phyloP scores from a whole-genome alignment of 1,139 yeast species.

The Suhomyces taliae region DNA sequence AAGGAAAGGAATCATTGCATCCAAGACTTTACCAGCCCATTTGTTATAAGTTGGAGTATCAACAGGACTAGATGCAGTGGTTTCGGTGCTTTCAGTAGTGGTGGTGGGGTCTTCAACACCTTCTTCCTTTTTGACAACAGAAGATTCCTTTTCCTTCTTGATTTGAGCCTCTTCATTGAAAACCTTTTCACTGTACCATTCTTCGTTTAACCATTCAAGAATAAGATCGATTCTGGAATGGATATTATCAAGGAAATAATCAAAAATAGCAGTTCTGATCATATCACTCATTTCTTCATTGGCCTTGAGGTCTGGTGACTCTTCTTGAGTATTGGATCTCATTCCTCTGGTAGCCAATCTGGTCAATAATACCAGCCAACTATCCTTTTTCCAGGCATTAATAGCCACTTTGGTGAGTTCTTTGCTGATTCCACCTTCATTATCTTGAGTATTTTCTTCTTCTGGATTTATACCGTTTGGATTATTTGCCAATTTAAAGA shows the following conservation, averaged over 20 bases:
- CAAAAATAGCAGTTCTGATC: constrained; percentile 69
- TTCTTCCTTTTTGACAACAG: constrained; percentile 17
- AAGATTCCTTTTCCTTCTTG: constrained; percentile 16
- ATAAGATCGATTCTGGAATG: constrained; percentile 71
- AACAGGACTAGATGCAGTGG: constrained; percentile 11
- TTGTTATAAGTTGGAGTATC: constrained; percentile 53
- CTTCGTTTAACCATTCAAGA: constrained; percentile 95
- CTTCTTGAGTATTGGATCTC: constrained; percentile 27
- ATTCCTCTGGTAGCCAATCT: constrained; percentile 83
- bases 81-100: constrained; percentile 7
- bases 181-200: constrained; percentile 78
- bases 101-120: constrained; percentile 8
- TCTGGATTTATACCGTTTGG: constrained; percentile 14
- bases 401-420: constrained; percentile 57
- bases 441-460: constrained; percentile 22
- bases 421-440: constrained; percentile 21
- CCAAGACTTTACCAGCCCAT: constrained; percentile 75
- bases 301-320: constrained; percentile 16
- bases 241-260: constrained; percentile 72
- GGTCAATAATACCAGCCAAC: constrained; percentile 77
- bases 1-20: constrained; percentile 78
- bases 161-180: constrained; percentile 30
- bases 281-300: constrained; percentile 52
- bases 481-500: constrained; percentile 45
- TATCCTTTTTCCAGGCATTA: constrained; percentile 63